Evolutionary conservation across 1,139 yeast genomes (phyloP).

Genomic region (Scheffersomyces titani): DNA sequence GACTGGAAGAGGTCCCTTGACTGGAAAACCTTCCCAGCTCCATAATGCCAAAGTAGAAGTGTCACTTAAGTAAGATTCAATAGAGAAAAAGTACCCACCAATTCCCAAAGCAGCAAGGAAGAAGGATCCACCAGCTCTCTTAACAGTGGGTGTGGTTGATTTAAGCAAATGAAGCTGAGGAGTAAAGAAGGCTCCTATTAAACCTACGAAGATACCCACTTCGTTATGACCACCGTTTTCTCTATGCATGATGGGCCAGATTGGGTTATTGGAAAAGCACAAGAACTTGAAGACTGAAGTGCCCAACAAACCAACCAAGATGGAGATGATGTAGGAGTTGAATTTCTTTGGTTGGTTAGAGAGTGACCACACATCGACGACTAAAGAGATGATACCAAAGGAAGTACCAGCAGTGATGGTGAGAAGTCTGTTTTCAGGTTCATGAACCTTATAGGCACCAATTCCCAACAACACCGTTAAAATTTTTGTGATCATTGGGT

Average conservation of each 20-base stretch:
- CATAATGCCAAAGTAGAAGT: constrained; percentile 83
- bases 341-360: constrained; percentile 44
- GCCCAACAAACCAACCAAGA: constrained; percentile 69
- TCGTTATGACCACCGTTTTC: constrained; percentile 85
- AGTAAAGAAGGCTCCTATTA: constrained; percentile 61
- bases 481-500: constrained; percentile 52
- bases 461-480: constrained; percentile 68
- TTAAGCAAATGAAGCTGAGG: constrained; percentile 13
- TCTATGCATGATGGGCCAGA: constrained; percentile 93
- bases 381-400: constrained; percentile 63
- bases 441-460: constrained; percentile 67
- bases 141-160: constrained; percentile 9
- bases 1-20: constrained; percentile 83
- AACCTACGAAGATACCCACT: constrained; percentile 67
- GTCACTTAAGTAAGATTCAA: constrained; percentile 78
- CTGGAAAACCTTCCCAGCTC: constrained; percentile 95
- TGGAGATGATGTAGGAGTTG: constrained; percentile 58
- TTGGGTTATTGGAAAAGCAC: constrained; percentile 83
- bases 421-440: constrained; percentile 70
- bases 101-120: constrained; percentile 66
- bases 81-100: constrained; percentile 73
- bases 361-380: constrained; percentile 56
- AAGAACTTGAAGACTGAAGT: constrained; percentile 77
- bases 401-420: constrained; percentile 67
- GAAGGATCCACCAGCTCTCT: constrained; percentile 36